Percentiles rank a stretch among this genome's conserved stretches.
Conservation (phyloP, 306 rosid species). For the Vigna unguiculata region DNA sequence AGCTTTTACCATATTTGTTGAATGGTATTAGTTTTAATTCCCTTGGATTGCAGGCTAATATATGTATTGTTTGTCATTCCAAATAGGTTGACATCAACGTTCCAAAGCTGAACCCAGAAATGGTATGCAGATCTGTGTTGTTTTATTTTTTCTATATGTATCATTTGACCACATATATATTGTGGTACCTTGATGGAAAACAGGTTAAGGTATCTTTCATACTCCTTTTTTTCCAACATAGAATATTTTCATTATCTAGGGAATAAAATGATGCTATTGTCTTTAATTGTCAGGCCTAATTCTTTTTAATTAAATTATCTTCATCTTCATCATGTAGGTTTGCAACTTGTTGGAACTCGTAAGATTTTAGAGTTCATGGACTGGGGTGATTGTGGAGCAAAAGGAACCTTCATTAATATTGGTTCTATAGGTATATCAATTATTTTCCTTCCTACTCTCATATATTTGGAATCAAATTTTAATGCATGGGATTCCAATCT, state of each 20-base stretch:
- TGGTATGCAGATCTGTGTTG: conserved; percentile 59
- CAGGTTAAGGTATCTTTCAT: conserved; percentile 72
- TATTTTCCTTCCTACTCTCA: conserved; percentile 32
- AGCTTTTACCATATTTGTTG: too few relatives aligned
- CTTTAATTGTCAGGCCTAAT: not conserved
- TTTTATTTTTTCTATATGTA: conserved; percentile 16
- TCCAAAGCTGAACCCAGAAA: conserved; percentile 94
- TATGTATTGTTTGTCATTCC: conserved; percentile 42
- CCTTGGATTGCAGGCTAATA: conserved; percentile 40
- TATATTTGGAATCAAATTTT: conserved; percentile 23
- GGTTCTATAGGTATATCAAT: conserved; percentile 82
- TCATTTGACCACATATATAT: conserved; percentile 52
- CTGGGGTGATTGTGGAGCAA: conserved; percentile 96
- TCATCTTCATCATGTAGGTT: conserved; percentile 64
- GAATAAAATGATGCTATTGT: conserved; percentile 30
- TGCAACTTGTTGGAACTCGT: conserved; percentile 94
- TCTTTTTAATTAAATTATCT: conserved; percentile 35
- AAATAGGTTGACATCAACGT: conserved; percentile 92
- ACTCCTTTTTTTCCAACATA: conserved; percentile 38
- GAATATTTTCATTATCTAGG: conserved; percentile 31
- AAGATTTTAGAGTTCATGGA: conserved; percentile 94
- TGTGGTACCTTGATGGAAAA: conserved; percentile 81
- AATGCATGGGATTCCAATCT: conserved; percentile 45
- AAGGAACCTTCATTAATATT: conserved; percentile 83
- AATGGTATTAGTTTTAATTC: too few relatives aligned